These are phyloP conservation scores for Tricholoma sp. DNA, from an alignment of 768 basidiomycete genomes.

Conservation along the genomic window DNA sequence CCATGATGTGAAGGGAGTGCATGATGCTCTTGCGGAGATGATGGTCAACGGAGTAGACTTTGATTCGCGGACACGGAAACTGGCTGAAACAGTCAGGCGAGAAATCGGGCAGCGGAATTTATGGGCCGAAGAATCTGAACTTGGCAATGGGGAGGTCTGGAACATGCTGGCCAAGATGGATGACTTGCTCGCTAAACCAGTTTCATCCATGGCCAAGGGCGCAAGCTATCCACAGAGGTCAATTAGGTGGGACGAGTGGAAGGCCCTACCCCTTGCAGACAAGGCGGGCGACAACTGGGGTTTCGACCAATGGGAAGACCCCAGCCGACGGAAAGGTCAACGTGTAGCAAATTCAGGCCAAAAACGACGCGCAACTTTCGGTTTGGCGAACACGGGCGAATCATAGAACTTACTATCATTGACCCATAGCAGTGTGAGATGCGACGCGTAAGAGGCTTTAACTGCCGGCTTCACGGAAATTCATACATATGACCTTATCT, in stretches of 20 bases:
- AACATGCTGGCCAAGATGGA: constrained; percentile 49
- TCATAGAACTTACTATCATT: too few species aligned
- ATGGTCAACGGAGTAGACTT: constrained; percentile 65
- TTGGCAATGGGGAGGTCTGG: constrained; percentile 48
- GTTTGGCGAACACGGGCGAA: neutral
- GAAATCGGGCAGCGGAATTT: constrained; percentile 54
- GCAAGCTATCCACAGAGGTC: constrained; percentile 2
- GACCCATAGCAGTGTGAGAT: too few species aligned
- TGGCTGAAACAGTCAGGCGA: constrained; percentile 59
- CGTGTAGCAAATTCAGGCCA: neutral
- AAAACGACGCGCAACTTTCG: neutral
- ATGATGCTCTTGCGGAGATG: constrained; percentile 78
- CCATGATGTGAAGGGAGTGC: constrained; percentile 74
- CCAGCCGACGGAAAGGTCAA: neutral
- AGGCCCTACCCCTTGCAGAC: constrained; percentile 26
- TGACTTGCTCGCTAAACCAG: constrained; percentile 19
- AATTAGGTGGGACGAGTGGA: constrained; percentile 45
- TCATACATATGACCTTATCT: too few species aligned
- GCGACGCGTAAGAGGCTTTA: too few species aligned
- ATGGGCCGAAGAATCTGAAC: constrained; percentile 43
- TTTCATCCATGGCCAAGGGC: neutral
- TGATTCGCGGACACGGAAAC: constrained; percentile 52
- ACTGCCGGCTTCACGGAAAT: too few species aligned
- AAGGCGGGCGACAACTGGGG: constrained; percentile 36
- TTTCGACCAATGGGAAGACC: constrained; percentile 44